Evolutionary conservation across 1,139 yeast species (phyloP), one percentile per base, ranked within the genome.

Genomic region (Suhomyces taliae): DNA sequence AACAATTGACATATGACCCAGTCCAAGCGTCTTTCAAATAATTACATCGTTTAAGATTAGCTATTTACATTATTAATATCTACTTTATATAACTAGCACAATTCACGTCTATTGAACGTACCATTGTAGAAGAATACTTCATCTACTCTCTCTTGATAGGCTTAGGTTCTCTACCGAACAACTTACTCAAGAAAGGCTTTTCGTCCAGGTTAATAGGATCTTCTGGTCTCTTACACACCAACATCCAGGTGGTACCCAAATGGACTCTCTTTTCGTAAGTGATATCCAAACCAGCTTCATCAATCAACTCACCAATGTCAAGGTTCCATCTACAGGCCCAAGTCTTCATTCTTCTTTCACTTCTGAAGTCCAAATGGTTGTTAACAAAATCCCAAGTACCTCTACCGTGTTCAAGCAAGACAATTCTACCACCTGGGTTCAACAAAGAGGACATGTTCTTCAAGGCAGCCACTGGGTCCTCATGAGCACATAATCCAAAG

Each of bases 261-360:
- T 93, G 97, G 27, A 83, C 85, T 56, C 96, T 74, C 55, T 82
- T 82, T 57, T 88, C 90, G 55, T 82, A 83, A 1, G 91, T 88
- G 37, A 93, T 78, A 55, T 88, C 95, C 51, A 93, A 74, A 0
- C 96, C 97, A 11, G 96, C 85, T 51, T 82, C 83, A 59, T 87
- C 91, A 31, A 93, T 76, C 45, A 93, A 76, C 57, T 85, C 93
- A 33, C 90, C 95, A 55, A 93, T 89, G 61, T 93, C 98, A 53
- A 93, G 73, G 61, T 93, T 93, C 97, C 98, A 93, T 61, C 98
- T 75, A 67, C 99, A 93, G 3, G 97, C 98, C 98, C 98, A 93
- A 10, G 87, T 84, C 53, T 87, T 80, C 72, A 91, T 82, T 68
- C 97, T 85, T 55, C 82, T 80, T 47, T 83, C 90, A 7, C 97